Base-by-base conservation (phyloP, 164 flowering plant genomes). In the Saururus chinensis region DNA sequence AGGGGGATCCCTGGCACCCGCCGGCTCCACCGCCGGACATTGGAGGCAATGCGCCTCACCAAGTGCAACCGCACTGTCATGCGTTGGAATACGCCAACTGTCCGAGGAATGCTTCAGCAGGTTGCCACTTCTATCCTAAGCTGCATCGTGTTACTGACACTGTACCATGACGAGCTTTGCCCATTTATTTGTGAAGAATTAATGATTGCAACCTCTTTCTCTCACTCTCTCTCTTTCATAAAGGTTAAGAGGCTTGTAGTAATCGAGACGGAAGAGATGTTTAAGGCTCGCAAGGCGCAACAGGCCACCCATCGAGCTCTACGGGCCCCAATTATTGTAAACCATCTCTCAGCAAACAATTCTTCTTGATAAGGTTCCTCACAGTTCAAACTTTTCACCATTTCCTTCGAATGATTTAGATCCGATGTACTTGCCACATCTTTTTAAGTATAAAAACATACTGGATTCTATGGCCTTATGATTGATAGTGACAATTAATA, bases 91-190 rank as follows among this genome's bases (percentile, higher is more conserved):
- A 88, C 97, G 9, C 97, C 99, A 41, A 84, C 91, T 16, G 81
- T 87, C 13, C 68, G 99, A 53, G 99, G 99, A 72, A 90, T 90
- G 97, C 65, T 90, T 37, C 87, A 90, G 61, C 98, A 93, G 87
- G 98, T 92, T 52, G n/a, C 12, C 40, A 9, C 41, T 19, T 23
- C 22, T 19, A 19, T 20, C 19, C 9, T 9, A 19, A 19, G 16
- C 8, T 21, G 23, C 7, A 19, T 17, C 42, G 54, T 52, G 10
- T 16, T 0, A 51, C 48, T 19, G 63, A 10, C 37, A 30, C 37
- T 30, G 6, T 30, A 9, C 7, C 53, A 48, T 48, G 6, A 14
- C 51, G 24, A 21, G 59, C 40, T 10, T 56, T 24, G 7, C 25
- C 40, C 37, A 25, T 56, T 26, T 56, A 23, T 13, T 24, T 30